Evolutionary conservation across 345 rosid genomes (phyloP).

Genomic region (Eucalyptus tenuipes): DNA sequence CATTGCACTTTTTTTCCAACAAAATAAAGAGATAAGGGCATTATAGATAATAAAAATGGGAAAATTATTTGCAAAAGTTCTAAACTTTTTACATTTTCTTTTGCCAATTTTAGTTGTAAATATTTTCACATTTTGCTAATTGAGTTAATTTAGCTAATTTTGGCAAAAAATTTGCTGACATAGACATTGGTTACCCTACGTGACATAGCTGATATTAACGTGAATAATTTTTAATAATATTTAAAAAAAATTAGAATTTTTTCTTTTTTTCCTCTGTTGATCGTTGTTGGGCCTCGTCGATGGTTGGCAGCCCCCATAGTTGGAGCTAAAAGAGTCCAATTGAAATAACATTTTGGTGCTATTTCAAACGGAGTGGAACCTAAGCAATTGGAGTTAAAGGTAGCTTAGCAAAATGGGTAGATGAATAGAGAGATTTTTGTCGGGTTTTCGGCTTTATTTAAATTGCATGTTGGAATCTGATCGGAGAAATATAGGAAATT

Average conservation of each 20-base stretch:
- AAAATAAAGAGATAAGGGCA: not conserved
- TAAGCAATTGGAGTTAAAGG: not conserved
- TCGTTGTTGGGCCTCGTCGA: accelerated
- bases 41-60: too few relatives aligned
- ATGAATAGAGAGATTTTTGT: not conserved
- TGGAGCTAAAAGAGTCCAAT: not conserved
- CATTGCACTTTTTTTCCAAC: not conserved
- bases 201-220: accelerated
- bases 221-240: too few relatives aligned
- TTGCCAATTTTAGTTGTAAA: too few relatives aligned
- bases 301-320: not conserved
- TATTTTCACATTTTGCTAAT: too few relatives aligned
- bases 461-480: not conserved
- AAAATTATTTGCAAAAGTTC: too few relatives aligned
- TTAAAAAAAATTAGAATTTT: accelerated
- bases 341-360: not conserved
- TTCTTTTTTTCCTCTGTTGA: accelerated
- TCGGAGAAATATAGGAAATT: too few relatives aligned
- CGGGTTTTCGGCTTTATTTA: not conserved
- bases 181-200: accelerated
- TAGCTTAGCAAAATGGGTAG: not conserved
- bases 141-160: too few relatives aligned
- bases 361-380: not conserved
- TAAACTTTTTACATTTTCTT: too few relatives aligned
- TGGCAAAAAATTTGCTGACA: accelerated